Evolutionary conservation across 306 rosid genomes (phyloP).

Genomic region (Dryas octopetala): DNA sequence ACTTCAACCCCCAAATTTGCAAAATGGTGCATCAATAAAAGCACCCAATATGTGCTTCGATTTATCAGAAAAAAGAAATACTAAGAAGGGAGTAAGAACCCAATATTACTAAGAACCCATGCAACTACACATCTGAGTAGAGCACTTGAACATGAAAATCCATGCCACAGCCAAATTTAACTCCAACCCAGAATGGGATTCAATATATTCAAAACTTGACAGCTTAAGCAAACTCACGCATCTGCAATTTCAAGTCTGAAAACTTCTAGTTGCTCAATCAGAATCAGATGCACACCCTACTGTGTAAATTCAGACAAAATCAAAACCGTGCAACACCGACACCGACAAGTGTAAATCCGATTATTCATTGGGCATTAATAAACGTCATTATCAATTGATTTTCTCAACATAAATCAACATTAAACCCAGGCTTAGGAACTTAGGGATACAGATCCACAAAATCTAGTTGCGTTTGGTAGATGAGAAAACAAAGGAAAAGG

Average conservation of each 20-base stretch:
- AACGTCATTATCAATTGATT: too few relatives aligned
- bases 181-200: not conserved
- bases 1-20: not conserved
- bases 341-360: too few relatives aligned
- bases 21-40: not conserved
- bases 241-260: not conserved
- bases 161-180: not conserved
- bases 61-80: not conserved
- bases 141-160: not conserved
- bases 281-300: too few relatives aligned
- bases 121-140: not conserved
- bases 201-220: not conserved
- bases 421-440: not conserved
- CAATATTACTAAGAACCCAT: not conserved
- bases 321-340: not conserved
- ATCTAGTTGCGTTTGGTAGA: not conserved
- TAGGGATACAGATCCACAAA: not conserved
- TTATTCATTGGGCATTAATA: too few relatives aligned
- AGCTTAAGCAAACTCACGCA: not conserved
- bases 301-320: not conserved
- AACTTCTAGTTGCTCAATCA: not conserved
- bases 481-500: not conserved
- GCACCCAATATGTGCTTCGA: not conserved
- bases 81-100: not conserved
- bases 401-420: too few relatives aligned